Percentiles rank a stretch among this genome's conserved stretches.
These are phyloP conservation scores for Silene coronaria DNA, from an alignment of 179 eudicot species.

Conservation along the genomic window DNA sequence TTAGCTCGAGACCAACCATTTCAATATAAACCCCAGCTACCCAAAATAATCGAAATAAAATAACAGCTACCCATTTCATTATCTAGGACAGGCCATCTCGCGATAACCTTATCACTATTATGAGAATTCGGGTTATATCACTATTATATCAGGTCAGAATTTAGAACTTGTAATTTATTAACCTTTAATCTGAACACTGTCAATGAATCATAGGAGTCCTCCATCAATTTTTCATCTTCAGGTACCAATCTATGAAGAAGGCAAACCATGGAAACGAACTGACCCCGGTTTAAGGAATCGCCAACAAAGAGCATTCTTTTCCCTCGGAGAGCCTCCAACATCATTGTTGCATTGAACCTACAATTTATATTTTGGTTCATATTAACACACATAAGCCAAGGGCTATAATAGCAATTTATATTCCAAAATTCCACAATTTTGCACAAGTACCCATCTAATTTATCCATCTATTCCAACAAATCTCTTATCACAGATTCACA, in stretches of 20 bases:
- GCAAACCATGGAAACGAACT: conserved; percentile 71
- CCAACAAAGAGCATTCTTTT: conserved; percentile 88
- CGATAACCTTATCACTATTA: not conserved
- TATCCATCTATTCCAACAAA: no score
- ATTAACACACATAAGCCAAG: not conserved
- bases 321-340: conserved; percentile 71
- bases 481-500: no score
- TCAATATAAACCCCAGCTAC: no score
- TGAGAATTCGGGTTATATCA: not conserved
- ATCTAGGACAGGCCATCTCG: no score
- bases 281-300: conserved; percentile 81
- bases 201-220: conserved; percentile 47
- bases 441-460: no score
- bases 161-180: not conserved
- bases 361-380: not conserved
- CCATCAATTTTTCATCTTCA: conserved; percentile 54
- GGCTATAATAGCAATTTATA: not conserved
- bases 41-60: no score
- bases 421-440: no score
- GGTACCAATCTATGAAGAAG: conserved; percentile 72
- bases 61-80: no score
- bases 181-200: conserved; percentile 75
- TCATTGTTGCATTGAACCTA: conserved; percentile 88
- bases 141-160: not conserved
- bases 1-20: no score